These are phyloP conservation scores for Plasmodium relictum DNA, from an alignment of 169 alveolate species.

Conservation along the genomic window DNA sequence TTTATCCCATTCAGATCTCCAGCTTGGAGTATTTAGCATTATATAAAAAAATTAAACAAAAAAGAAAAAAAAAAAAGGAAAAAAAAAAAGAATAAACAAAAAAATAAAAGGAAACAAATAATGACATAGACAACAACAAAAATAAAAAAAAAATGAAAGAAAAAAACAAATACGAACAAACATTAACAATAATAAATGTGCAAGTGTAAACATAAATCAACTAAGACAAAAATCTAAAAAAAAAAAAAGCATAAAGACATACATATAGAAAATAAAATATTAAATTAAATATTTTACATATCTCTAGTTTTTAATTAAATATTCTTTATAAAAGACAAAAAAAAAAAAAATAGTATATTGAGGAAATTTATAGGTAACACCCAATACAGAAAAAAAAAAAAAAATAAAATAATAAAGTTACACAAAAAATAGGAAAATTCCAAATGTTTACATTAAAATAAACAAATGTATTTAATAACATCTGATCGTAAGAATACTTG, in stretches of 20 bases:
- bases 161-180: neutral
- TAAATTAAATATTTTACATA: neutral
- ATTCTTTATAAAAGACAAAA: slow-evolving; percentile 7
- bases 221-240: neutral
- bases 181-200: neutral
- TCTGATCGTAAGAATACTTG: neutral
- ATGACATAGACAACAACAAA: neutral
- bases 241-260: neutral
- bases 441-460: neutral
- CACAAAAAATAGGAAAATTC: neutral
- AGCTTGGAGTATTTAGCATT: slow-evolving; percentile 30
- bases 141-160: neutral
- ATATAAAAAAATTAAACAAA: slow-evolving; percentile 4
- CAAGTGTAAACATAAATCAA: neutral
- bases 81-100: neutral
- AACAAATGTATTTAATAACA: neutral
- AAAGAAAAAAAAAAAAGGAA: slow-evolving; percentile 3
- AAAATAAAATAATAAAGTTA: neutral
- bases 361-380: neutral
- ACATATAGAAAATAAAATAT: slow-evolving; percentile 10
- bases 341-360: neutral
- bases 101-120: neutral
- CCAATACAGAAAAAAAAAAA: neutral
- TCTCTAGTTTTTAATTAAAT: slow-evolving; percentile 38
- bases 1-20: slow-evolving; percentile 75